Percentiles rank a stretch among this genome's conserved stretches.
Evolutionary conservation across 2,329 filamentous ascomycete genomes (phyloP).

Genomic region (Arthrobotrys conoides): DNA sequence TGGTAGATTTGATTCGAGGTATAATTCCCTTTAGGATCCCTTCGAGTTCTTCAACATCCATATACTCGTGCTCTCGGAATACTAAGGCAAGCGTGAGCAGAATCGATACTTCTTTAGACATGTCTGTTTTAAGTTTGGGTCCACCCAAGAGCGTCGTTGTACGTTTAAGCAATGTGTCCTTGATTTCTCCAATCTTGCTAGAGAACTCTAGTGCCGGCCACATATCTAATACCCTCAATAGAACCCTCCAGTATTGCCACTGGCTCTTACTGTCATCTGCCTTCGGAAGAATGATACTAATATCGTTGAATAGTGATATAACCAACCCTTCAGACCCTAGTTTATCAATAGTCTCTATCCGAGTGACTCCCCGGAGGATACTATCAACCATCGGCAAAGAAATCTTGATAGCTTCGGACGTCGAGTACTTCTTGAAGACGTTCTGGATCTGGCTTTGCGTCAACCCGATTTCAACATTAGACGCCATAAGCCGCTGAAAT

Average conservation of each 20-base stretch:
- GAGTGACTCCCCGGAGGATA: constrained; percentile 38
- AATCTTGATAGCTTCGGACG: not conserved
- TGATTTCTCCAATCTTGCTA: not conserved
- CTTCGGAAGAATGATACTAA: not conserved
- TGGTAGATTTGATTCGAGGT: not conserved
- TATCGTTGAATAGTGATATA: constrained; percentile 18
- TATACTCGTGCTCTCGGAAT: constrained; percentile 16
- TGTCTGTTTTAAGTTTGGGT: not conserved
- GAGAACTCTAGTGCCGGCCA: constrained; percentile 34
- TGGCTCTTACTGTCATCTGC: not conserved
- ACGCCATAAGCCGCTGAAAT: constrained; percentile 47
- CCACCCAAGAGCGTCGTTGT: constrained; percentile 5
- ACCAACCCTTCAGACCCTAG: constrained; percentile 18
- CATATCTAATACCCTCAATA: constrained; percentile 41
- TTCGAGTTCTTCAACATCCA: constrained; percentile 35
- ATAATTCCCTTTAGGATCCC: constrained; percentile 24
- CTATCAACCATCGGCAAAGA: constrained; percentile 49
- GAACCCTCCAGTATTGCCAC: constrained; percentile 38
- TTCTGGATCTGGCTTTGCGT: constrained; percentile 41
- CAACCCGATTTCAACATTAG: constrained; percentile 37
- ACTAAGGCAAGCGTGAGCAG: constrained; percentile 29
- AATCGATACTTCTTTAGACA: constrained; percentile 36
- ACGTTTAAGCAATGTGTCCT: constrained; percentile 11
- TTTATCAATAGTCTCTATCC: constrained; percentile 53
- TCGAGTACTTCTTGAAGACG: constrained; percentile 21